Evolutionary conservation across 805 yeast species (phyloP).

Genomic region (Pichia cabralensis): DNA sequence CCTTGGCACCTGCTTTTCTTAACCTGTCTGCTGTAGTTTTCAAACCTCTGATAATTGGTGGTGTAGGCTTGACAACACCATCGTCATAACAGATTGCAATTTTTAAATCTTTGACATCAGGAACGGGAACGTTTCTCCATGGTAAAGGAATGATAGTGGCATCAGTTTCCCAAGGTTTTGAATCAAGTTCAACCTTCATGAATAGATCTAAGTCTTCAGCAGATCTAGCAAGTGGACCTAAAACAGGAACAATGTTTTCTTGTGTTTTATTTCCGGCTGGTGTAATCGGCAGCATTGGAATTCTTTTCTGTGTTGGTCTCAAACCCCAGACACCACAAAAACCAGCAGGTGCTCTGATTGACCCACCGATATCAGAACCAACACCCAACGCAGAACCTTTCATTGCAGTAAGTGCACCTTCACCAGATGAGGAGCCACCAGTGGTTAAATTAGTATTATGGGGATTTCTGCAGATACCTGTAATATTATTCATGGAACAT

Average conservation of each 20-base stretch:
- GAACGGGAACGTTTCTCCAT: conserved; percentile 33
- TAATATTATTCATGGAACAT: conserved; percentile 44
- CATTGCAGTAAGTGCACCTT: conserved; percentile 35
- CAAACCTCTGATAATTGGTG: conserved; percentile 35
- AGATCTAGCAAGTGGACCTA: conserved; percentile 38
- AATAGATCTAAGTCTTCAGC: conserved; percentile 41
- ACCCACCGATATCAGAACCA: conserved; percentile 36
- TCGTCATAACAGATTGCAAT: conserved; percentile 41
- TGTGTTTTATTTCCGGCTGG: conserved; percentile 33
- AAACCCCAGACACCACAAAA: conserved; percentile 41
- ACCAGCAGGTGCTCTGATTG: conserved; percentile 46
- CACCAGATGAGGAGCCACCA: conserved; percentile 53
- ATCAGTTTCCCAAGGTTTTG: conserved; percentile 50
- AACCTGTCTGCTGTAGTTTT: conserved; percentile 41
- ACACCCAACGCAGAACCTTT: conserved; percentile 36
- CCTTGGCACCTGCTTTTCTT: conserved; percentile 42
- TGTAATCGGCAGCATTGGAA: conserved; percentile 31
- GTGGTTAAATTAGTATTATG: conserved; percentile 34
- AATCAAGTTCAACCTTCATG: conserved; percentile 34
- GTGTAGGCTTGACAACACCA: conserved; percentile 40
- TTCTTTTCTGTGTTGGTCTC: conserved; percentile 39
- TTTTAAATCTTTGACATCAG: conserved; percentile 28
- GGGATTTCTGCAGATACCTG: conserved; percentile 43
- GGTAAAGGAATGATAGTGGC: conserved; percentile 38
- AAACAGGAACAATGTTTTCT: conserved; percentile 36